phyloP scores from a whole-genome alignment of 2,329 filamentous ascomycete genomes.

The Apiospora sp. region DNA sequence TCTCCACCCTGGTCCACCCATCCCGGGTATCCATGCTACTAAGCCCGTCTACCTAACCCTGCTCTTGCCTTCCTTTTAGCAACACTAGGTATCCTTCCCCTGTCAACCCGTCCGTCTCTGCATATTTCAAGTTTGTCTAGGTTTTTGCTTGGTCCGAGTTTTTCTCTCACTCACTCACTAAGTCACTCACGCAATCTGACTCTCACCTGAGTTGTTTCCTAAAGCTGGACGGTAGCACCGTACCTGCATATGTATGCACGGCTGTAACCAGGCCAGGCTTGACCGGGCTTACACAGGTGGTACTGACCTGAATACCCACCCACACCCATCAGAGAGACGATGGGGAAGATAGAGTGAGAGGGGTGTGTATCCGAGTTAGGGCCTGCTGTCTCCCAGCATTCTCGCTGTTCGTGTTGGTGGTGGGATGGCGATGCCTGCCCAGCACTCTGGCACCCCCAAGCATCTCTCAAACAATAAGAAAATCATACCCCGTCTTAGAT shows the following conservation, averaged over 20 bases:
- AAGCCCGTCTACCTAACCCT: not conserved
- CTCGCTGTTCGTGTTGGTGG: not conserved
- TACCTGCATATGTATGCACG: conserved; percentile 19
- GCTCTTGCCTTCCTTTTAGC: not conserved
- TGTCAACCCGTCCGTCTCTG: not conserved
- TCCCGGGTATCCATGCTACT: not conserved
- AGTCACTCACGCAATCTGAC: not conserved
- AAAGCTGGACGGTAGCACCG: conserved; percentile 4
- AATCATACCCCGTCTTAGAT: not conserved
- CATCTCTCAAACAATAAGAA: not conserved
- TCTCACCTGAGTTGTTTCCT: conserved; percentile 15
- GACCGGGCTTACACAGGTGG: not conserved
- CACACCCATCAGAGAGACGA: not conserved
- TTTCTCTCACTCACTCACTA: not conserved
- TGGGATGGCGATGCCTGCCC: conserved; percentile 4
- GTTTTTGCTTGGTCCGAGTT: not conserved
- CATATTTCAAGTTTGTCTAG: not conserved
- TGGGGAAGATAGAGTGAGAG: not conserved
- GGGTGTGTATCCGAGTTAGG: not conserved
- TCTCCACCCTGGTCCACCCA: not conserved
- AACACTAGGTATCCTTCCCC: not conserved
- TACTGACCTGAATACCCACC: conserved; percentile 8
- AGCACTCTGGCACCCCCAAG: not conserved
- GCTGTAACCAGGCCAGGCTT: conserved; percentile 4
- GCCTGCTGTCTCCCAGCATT: not conserved